Percentiles rank a stretch among this genome's conserved stretches.
These are phyloP conservation scores for Macrophomina phaseolina DNA, from an alignment of 2,329 filamentous ascomycete species.

Conservation along the genomic window DNA sequence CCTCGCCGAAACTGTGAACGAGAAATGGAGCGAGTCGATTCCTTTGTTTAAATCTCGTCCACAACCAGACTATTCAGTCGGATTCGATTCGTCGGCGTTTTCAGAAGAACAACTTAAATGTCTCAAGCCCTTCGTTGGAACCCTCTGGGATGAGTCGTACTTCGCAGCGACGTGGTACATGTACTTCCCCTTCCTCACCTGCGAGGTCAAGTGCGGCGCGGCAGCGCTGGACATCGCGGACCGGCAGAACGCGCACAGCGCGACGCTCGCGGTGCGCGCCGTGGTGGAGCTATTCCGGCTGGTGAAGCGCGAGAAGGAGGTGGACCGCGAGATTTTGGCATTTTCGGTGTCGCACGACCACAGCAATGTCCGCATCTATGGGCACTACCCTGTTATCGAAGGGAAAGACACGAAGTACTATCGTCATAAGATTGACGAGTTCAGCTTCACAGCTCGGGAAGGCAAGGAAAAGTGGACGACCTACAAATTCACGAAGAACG, in stretches of 20 bases:
- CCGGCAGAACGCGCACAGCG: slow-evolving; percentile 33
- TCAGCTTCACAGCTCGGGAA: no score
- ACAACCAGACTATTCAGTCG: no score
- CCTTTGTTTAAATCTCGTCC: no score
- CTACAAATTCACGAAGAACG: slow-evolving; percentile 28
- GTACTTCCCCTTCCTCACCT: slow-evolving; percentile 32
- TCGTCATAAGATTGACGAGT: slow-evolving; percentile 18
- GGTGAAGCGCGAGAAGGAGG: slow-evolving; percentile 8
- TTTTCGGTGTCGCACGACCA: slow-evolving; percentile 22
- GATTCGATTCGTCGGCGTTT: no score
- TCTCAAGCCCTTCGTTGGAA: slow-evolving; percentile 7
- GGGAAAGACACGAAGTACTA: slow-evolving; percentile 27
- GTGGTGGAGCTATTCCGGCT: slow-evolving; percentile 11
- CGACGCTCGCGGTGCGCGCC: slow-evolving; percentile 6
- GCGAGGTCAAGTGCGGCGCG: slow-evolving; percentile 33
- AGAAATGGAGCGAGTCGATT: no score
- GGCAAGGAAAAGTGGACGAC: no score
- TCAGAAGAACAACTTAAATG: no score
- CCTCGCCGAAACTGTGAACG: no score
- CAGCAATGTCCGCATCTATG: slow-evolving; percentile 25
- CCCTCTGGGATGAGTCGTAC: slow-evolving; percentile 25
- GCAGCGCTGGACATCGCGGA: slow-evolving; percentile 32
- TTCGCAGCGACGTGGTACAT: slow-evolving; percentile 8
- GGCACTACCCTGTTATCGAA: slow-evolving; percentile 28
- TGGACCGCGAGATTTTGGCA: neutral